Evolutionary conservation across 768 basidiomycete species (phyloP).

Genomic region (Phaeolepiota aurea): DNA sequence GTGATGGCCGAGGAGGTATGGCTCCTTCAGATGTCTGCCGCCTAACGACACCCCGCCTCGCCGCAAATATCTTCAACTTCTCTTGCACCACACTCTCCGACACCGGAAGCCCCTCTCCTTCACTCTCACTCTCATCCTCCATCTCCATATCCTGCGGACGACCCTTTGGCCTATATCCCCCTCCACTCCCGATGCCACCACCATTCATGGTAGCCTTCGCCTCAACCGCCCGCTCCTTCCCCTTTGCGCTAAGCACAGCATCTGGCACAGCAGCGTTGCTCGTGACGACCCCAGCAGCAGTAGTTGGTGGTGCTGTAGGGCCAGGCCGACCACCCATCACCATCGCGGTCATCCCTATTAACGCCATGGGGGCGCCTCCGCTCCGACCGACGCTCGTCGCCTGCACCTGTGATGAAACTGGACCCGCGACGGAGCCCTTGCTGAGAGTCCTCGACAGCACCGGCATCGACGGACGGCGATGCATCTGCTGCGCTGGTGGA

Average conservation of each 20-base stretch:
- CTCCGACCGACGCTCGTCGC: constrained; percentile 17
- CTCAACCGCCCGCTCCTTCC: background rate
- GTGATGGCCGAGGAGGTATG: constrained; percentile 4
- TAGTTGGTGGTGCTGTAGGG: too few species aligned
- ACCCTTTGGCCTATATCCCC: constrained; percentile 55
- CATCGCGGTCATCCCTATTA: background rate
- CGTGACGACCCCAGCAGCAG: background rate
- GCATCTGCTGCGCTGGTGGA: constrained; percentile 11
- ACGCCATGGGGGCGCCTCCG: constrained; percentile 5
- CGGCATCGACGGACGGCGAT: background rate
- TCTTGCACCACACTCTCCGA: constrained; percentile 66
- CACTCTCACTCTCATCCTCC: constrained; percentile 57
- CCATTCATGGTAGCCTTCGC: background rate
- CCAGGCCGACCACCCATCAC: background rate
- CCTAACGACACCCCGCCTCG: constrained; percentile 28
- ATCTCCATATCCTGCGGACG: constrained; percentile 58
- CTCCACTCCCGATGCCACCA: constrained; percentile 2
- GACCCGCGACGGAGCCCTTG: constrained; percentile 53
- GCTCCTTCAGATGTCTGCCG: background rate
- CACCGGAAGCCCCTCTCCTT: constrained; percentile 34
- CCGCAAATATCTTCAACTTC: constrained; percentile 49
- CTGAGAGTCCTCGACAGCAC: constrained; percentile 7
- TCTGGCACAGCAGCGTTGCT: background rate
- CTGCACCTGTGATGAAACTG: constrained; percentile 35
- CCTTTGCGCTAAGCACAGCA: background rate